A percentile compares a stretch with the other conserved stretches of the same genome.
phyloP scores from a whole-genome alignment of 2,329 filamentous ascomycete genomes.

The Calonectria hongkongensis region DNA sequence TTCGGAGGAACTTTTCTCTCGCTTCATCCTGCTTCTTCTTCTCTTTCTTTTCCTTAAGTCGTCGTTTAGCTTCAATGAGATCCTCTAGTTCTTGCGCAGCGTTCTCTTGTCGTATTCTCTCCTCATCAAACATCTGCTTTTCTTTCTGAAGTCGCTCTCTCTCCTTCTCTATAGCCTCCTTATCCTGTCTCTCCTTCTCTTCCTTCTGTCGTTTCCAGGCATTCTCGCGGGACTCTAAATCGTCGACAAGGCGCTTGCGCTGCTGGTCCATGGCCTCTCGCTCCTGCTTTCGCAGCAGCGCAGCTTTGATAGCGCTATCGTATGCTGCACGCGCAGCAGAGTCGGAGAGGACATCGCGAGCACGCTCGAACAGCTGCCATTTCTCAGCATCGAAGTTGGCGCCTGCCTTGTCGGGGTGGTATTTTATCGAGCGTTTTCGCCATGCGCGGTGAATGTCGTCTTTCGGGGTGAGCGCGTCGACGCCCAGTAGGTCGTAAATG shows the following conservation, averaged over 20 bases:
- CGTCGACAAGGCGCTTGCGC: slow-evolving; percentile 86
- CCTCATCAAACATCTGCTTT: slow-evolving; percentile 62
- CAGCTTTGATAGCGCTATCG: slow-evolving; percentile 84
- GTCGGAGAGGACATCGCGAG: slow-evolving; percentile 88
- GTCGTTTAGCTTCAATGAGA: slow-evolving; percentile 60
- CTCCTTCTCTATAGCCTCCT: slow-evolving; percentile 62
- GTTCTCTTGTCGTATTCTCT: slow-evolving; percentile 58
- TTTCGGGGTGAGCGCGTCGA: slow-evolving; percentile 78
- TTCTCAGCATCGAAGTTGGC: slow-evolving; percentile 84
- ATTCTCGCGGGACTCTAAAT: slow-evolving; percentile 86
- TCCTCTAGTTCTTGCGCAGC: slow-evolving; percentile 64
- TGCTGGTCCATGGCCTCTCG: slow-evolving; percentile 83
- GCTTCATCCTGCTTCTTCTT: slow-evolving; percentile 60
- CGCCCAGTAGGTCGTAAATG: slow-evolving; percentile 85
- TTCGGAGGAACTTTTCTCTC: slow-evolving; percentile 56
- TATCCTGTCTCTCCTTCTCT: slow-evolving; percentile 62
- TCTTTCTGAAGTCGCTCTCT: slow-evolving; percentile 61
- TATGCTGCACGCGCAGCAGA: slow-evolving; percentile 83
- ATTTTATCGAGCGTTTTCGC: slow-evolving; percentile 88
- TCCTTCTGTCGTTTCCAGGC: slow-evolving; percentile 77
- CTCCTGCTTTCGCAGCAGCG: slow-evolving; percentile 81
- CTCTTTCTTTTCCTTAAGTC: slow-evolving; percentile 64
- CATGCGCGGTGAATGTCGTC: slow-evolving; percentile 89
- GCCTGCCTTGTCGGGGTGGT: slow-evolving; percentile 94
- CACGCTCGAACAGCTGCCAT: slow-evolving; percentile 90